Conservation (phyloP, 176 grass and related monocot species). For the Poa annua region DNA sequence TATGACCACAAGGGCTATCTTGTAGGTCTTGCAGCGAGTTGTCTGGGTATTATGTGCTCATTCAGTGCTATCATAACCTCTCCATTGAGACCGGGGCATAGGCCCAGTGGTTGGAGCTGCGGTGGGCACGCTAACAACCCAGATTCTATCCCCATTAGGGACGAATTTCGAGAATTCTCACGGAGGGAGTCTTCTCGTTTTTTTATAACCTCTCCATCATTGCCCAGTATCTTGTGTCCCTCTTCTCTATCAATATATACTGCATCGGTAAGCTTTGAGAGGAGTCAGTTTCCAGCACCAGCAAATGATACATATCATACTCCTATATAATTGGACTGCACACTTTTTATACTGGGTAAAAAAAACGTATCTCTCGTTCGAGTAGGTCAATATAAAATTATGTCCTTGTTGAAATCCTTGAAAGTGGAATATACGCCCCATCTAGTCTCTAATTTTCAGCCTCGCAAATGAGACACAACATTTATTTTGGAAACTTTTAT, state of each 20-base stretch:
- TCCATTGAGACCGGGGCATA: too few relatives aligned
- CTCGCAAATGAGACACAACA: not conserved
- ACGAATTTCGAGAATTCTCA: too few relatives aligned
- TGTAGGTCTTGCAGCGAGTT: not conserved
- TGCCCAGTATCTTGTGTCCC: not conserved
- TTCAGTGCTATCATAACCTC: slow-evolving; percentile 7
- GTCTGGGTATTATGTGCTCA: not conserved
- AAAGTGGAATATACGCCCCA: slow-evolving; percentile 1
- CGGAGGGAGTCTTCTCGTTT: too few relatives aligned
- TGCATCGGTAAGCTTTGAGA: not conserved
- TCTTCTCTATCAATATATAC: not conserved
- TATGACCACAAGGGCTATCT: not conserved
- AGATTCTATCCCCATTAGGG: too few relatives aligned
- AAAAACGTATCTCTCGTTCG: not conserved
- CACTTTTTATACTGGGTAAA: not conserved
- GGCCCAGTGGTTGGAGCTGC: too few relatives aligned
- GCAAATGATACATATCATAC: not conserved
- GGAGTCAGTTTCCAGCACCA: not conserved
- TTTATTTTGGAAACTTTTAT: too few relatives aligned
- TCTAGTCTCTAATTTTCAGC: slow-evolving; percentile 18
- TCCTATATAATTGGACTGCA: not conserved
- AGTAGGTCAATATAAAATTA: slow-evolving; percentile 29
- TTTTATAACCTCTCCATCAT: slow-evolving; percentile 10
- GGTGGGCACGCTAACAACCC: too few relatives aligned
- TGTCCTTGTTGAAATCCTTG: slow-evolving; percentile 31